Conservation (phyloP, 495 filamentous ascomycete species). For the Penicillium simplicissimum region DNA sequence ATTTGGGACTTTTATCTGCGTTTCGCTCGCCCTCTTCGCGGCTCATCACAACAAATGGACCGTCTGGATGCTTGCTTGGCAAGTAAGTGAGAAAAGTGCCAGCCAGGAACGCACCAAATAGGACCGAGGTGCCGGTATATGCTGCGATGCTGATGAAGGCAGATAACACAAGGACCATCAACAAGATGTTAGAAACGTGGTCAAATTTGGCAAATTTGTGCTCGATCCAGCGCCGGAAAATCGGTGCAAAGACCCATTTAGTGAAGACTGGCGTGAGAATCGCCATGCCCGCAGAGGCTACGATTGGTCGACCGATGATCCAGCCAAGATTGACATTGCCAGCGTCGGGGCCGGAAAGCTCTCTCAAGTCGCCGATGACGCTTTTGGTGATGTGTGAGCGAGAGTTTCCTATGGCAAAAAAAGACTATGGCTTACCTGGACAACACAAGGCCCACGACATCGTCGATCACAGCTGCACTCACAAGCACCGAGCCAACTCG, state of each 20-base stretch:
- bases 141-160: slow-evolving; percentile 52
- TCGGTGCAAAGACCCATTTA: slow-evolving; percentile 47
- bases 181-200: slow-evolving; percentile 36
- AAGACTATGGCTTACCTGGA: background rate
- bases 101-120: slow-evolving; percentile 68
- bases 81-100: slow-evolving; percentile 57
- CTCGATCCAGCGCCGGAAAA: slow-evolving; percentile 38
- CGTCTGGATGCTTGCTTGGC: slow-evolving; percentile 34
- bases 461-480: slow-evolving; percentile 77
- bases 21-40: slow-evolving; percentile 44
- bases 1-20: slow-evolving; percentile 37
- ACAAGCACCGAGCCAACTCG: slow-evolving; percentile 37
- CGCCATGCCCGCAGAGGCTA: slow-evolving; percentile 58
- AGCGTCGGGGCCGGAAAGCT: slow-evolving; percentile 21
- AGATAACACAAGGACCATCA: slow-evolving; percentile 46
- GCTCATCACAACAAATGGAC: slow-evolving; percentile 36
- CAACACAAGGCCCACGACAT: slow-evolving; percentile 72
- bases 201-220: slow-evolving; percentile 35
- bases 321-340: slow-evolving; percentile 37
- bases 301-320: slow-evolving; percentile 54
- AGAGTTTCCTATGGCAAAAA: background rate
- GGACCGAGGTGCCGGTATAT: slow-evolving; percentile 62
- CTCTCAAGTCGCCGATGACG: slow-evolving; percentile 51
- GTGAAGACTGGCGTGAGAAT: slow-evolving; percentile 49
- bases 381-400: slow-evolving; percentile 15